Percentiles rank a stretch among this genome's conserved stretches.
These are phyloP conservation scores for Pinus albicaulis DNA, from an alignment of 75 land plant species.

Conservation along the genomic window DNA sequence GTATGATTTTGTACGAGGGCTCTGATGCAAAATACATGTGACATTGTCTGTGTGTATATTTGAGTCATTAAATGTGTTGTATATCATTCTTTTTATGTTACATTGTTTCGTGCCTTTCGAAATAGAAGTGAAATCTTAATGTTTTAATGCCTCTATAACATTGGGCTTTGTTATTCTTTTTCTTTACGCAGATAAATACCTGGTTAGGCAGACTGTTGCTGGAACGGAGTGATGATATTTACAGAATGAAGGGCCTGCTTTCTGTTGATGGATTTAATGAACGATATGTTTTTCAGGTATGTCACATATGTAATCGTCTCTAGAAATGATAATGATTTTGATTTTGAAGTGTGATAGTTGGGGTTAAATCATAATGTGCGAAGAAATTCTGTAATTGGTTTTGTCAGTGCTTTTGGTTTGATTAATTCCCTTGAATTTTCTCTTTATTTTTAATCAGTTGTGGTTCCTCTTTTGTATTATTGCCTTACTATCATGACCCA, in stretches of 20 bases:
- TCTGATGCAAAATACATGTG: background rate
- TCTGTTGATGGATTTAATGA: constrained; percentile 89
- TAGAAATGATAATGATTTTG: background rate
- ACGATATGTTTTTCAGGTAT: constrained; percentile 96
- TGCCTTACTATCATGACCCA: background rate
- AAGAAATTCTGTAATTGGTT: background rate
- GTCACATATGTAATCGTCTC: background rate
- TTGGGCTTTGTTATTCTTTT: background rate
- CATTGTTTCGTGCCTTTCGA: too few species aligned
- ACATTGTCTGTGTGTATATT: background rate
- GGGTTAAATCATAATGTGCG: background rate
- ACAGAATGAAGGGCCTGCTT: constrained; percentile 92
- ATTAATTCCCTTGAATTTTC: background rate
- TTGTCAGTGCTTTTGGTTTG: background rate
- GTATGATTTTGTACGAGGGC: too few species aligned
- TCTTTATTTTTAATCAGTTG: background rate
- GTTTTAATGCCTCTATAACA: background rate
- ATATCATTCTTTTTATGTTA: background rate
- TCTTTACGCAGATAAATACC: constrained; percentile 62
- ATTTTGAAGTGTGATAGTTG: background rate
- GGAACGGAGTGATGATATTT: constrained; percentile 91
- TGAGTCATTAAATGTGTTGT: too few species aligned
- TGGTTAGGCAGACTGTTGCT: constrained; percentile 85
- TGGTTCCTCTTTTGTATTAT: too few species aligned
- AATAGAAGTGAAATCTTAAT: too few species aligned